A percentile compares a stretch with the other conserved stretches of the same genome.
These are phyloP conservation scores for Pavlovales sp. DNA, from an alignment of 208 protist species.

Conservation along the genomic window DNA sequence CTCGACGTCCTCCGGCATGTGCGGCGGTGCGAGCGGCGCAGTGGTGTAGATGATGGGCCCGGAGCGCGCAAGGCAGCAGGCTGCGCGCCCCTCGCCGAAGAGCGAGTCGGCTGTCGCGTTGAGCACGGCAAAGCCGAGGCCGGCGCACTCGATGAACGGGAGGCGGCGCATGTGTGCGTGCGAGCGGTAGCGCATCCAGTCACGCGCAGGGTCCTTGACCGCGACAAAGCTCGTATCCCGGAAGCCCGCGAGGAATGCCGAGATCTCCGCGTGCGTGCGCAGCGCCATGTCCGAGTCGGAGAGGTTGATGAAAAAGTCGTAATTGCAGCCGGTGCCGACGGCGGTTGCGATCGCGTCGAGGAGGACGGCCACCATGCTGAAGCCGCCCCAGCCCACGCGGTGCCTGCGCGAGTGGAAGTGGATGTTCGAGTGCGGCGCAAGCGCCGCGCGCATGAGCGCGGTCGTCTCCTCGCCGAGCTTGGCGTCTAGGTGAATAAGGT, in stretches of 20 bases:
- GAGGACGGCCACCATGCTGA: neutral
- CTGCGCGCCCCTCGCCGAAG: neutral
- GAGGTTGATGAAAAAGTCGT: constrained; percentile 38
- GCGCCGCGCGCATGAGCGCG: neutral
- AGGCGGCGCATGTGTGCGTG: constrained; percentile 22
- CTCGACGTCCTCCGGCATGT: neutral
- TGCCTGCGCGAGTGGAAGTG: neutral
- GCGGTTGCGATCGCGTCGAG: constrained; percentile 19
- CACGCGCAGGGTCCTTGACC: neutral
- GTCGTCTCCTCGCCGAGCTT: neutral
- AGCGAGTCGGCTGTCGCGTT: neutral
- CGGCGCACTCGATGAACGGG: constrained; percentile 22
- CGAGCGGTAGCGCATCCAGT: constrained; percentile 13
- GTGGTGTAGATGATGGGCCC: constrained; percentile 8
- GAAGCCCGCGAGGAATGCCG: neutral
- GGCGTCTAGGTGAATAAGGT: constrained; percentile 12
- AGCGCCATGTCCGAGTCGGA: constrained; percentile 31
- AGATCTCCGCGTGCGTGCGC: constrained; percentile 23
- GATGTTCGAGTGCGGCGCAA: constrained; percentile 15
- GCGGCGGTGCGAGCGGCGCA: neutral
- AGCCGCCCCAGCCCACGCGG: constrained; percentile 19
- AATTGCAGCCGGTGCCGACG: neutral
- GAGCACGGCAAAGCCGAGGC: constrained; percentile 11
- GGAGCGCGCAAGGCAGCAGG: neutral
- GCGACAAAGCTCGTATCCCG: neutral